phyloP scores from a whole-genome alignment of 2,329 filamentous ascomycete genomes.

The Arthrobotrys megalospora region DNA sequence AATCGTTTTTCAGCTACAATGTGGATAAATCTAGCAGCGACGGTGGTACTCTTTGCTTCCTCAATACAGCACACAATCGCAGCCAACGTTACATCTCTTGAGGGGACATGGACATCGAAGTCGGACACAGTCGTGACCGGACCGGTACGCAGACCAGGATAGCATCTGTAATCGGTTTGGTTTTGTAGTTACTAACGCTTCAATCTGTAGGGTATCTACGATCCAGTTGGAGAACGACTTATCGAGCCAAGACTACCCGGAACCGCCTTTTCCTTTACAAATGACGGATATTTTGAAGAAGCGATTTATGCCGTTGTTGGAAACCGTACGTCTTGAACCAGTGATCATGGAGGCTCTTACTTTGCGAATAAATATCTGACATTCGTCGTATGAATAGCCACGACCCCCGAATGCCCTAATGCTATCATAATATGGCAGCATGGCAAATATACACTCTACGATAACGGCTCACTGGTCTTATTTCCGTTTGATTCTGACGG shows the following conservation, averaged over 20 bases:
- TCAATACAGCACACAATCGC: slow-evolving; percentile 67
- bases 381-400: slow-evolving; percentile 68
- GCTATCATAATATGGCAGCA: slow-evolving; percentile 82
- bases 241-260: slow-evolving; percentile 78
- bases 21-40: slow-evolving; percentile 22
- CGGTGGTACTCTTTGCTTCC: slow-evolving; percentile 22
- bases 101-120: slow-evolving; percentile 82
- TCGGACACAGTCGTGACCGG: slow-evolving; percentile 79
- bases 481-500: slow-evolving; percentile 77
- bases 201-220: slow-evolving; percentile 76
- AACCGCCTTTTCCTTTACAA: slow-evolving; percentile 81
- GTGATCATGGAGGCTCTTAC: neutral
- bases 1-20: slow-evolving; percentile 19
- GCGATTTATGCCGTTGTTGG: slow-evolving; percentile 79
- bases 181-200: too few relatives aligned
- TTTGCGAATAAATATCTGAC: slow-evolving; percentile 52
- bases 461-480: slow-evolving; percentile 74
- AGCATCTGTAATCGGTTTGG: slow-evolving; percentile 8
- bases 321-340: slow-evolving; percentile 73
- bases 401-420: slow-evolving; percentile 74
- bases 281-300: slow-evolving; percentile 78
- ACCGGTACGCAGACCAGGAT: slow-evolving; percentile 71
- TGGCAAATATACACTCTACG: slow-evolving; percentile 73
- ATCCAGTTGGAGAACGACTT: slow-evolving; percentile 76
- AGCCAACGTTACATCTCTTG: slow-evolving; percentile 70